These are phyloP conservation scores for Podospora australis DNA, from an alignment of 495 filamentous ascomycete species.

Conservation along the genomic window DNA sequence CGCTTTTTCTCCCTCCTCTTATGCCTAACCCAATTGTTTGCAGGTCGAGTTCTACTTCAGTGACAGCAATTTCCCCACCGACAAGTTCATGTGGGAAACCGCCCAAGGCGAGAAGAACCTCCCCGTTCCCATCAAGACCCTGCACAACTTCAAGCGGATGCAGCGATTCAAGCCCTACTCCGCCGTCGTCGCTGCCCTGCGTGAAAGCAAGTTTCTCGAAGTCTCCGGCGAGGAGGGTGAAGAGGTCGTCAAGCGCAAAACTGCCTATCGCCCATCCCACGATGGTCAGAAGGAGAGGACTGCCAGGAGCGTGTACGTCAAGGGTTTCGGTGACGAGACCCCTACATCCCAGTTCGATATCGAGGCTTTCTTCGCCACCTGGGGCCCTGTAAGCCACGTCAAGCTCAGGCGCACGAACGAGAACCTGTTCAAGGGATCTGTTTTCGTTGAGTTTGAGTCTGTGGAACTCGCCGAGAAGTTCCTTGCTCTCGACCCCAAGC, in stretches of 20 bases:
- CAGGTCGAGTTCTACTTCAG: constrained; percentile 98
- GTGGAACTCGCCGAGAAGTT: constrained; percentile 72
- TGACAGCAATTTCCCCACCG: constrained; percentile 80
- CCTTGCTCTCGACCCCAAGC: constrained; percentile 69
- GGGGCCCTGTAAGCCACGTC: constrained; percentile 73
- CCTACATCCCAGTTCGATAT: constrained; percentile 81
- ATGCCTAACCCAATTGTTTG: too few species aligned
- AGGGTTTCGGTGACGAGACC: constrained; percentile 82
- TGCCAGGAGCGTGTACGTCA: constrained; percentile 47
- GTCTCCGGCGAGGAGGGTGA: constrained; percentile 53
- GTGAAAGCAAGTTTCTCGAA: constrained; percentile 60
- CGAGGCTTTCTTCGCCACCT: constrained; percentile 80
- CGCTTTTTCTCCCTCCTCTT: too few species aligned
- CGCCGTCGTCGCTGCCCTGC: constrained; percentile 75
- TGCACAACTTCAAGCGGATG: constrained; percentile 91
- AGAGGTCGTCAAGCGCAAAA: constrained; percentile 68
- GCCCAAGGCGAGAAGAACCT: constrained; percentile 73
- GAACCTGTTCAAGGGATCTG: constrained; percentile 80
- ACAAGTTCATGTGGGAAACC: constrained; percentile 75
- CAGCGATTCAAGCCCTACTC: constrained; percentile 76
- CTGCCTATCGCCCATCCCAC: constrained; percentile 42
- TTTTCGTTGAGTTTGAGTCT: constrained; percentile 84
- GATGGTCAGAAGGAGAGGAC: constrained; percentile 26
- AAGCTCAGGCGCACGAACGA: constrained; percentile 70
- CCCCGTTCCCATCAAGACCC: constrained; percentile 63